A percentile compares a stretch with the other conserved stretches of the same genome.
phyloP scores from a whole-genome alignment of 495 filamentous ascomycete species.

The Aspergillus baeticus region DNA sequence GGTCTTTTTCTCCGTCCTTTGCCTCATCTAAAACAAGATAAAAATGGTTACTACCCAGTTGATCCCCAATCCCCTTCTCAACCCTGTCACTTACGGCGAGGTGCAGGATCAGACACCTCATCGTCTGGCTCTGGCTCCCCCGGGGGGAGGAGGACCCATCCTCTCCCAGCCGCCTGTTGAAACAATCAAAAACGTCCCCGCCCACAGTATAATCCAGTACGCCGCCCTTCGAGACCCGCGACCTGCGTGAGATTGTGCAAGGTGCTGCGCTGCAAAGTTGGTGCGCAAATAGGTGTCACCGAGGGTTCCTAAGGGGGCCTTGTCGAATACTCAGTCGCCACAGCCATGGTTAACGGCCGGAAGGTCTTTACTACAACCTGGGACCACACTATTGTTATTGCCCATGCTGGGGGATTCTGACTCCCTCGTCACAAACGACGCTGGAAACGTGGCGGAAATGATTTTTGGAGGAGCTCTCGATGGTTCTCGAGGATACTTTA shows the following conservation, averaged over 20 bases:
- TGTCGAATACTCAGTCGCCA: neutral
- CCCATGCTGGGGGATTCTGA: neutral
- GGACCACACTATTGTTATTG: conserved; percentile 1
- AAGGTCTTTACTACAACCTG: neutral
- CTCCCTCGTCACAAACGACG: neutral
- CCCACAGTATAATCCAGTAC: neutral
- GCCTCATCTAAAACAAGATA: no score
- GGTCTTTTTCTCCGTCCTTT: no score
- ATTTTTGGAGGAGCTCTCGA: neutral
- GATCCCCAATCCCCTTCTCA: no score
- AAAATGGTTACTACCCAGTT: no score
- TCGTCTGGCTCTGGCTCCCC: no score
- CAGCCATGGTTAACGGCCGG: neutral
- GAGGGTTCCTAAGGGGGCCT: neutral
- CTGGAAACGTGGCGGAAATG: neutral
- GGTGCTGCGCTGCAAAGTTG: no score
- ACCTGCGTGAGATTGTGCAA: no score
- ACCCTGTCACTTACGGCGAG: no score
- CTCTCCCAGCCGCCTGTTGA: neutral
- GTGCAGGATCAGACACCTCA: no score
- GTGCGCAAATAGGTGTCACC: no score
- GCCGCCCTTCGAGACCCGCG: neutral
- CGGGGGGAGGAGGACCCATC: neutral
- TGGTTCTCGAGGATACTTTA: no score
- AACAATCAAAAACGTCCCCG: neutral